Evolutionary conservation across 2,329 filamentous ascomycete genomes (phyloP).

Genomic region (Pyrenochaeta sp.): DNA sequence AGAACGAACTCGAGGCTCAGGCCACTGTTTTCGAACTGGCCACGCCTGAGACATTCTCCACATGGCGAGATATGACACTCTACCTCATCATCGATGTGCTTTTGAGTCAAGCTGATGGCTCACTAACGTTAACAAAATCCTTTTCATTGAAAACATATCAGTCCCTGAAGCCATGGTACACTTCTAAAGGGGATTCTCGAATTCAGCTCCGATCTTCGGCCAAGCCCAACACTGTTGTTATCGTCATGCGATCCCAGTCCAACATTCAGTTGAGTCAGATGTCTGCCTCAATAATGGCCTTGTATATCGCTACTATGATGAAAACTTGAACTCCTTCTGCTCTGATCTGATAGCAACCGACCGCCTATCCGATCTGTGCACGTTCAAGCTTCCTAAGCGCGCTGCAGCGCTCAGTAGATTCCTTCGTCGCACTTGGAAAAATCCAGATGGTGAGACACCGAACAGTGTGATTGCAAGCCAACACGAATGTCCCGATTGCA

Average conservation of each 20-base stretch:
- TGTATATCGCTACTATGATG: slow-evolving; percentile 46
- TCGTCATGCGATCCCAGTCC: too few relatives aligned
- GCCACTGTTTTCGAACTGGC: slow-evolving; percentile 63
- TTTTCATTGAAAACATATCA: too few relatives aligned
- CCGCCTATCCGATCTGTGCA: slow-evolving; percentile 45
- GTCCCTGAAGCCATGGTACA: too few relatives aligned
- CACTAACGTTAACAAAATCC: too few relatives aligned
- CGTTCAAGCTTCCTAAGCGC: slow-evolving; percentile 49
- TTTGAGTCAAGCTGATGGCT: too few relatives aligned
- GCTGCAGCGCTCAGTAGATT: slow-evolving; percentile 53
- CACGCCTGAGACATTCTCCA: slow-evolving; percentile 51
- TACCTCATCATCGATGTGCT: slow-evolving; percentile 56
- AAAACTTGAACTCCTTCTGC: not conserved
- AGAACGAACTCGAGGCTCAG: slow-evolving; percentile 41
- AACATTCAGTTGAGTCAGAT: too few relatives aligned
- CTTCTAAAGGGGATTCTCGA: too few relatives aligned
- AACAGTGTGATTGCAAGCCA: slow-evolving; percentile 62
- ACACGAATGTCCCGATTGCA: slow-evolving; percentile 54
- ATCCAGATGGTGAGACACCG: slow-evolving; percentile 41
- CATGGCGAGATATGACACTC: slow-evolving; percentile 61
- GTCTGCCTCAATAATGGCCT: slow-evolving; percentile 60
- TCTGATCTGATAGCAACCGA: slow-evolving; percentile 13
- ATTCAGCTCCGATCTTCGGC: too few relatives aligned
- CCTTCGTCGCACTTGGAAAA: slow-evolving; percentile 43
- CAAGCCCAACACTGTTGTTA: too few relatives aligned